A percentile compares a stretch with the other conserved stretches of the same genome.
These are phyloP conservation scores for Zychaea mexicana DNA, from an alignment of 371 early-diverging fungal genomes.

Conservation along the genomic window DNA sequence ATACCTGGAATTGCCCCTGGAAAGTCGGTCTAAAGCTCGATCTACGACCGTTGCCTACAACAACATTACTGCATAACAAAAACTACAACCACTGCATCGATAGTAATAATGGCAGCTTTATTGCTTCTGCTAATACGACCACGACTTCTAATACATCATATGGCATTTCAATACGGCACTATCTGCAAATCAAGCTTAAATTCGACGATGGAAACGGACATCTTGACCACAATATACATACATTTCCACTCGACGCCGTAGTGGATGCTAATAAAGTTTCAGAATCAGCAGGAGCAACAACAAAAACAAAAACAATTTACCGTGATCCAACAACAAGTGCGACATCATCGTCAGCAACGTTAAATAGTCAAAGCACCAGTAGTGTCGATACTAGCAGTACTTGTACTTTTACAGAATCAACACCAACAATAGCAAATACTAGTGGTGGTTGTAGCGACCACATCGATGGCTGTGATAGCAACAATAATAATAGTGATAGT, in stretches of 20 bases:
- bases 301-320: neutral
- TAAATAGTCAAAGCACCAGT: neutral
- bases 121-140: neutral
- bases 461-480: too few relatives aligned
- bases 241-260: neutral
- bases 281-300: neutral
- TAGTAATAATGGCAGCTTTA: neutral
- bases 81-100: neutral
- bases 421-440: too few relatives aligned
- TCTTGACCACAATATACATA: neutral
- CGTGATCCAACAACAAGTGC: neutral
- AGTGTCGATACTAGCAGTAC: neutral
- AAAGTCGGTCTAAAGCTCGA: neutral
- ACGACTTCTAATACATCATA: too few relatives aligned
- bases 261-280: neutral
- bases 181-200: neutral
- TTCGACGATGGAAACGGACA: neutral
- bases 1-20: constrained; percentile 1
- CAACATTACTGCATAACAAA: neutral
- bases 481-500: too few relatives aligned
- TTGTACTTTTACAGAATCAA: neutral
- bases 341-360: neutral
- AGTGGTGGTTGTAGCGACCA: too few relatives aligned
- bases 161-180: constrained; percentile 1
- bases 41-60: neutral